Conservation (phyloP, 495 filamentous ascomycete genomes). For the Friedmanniomyces simplex region DNA sequence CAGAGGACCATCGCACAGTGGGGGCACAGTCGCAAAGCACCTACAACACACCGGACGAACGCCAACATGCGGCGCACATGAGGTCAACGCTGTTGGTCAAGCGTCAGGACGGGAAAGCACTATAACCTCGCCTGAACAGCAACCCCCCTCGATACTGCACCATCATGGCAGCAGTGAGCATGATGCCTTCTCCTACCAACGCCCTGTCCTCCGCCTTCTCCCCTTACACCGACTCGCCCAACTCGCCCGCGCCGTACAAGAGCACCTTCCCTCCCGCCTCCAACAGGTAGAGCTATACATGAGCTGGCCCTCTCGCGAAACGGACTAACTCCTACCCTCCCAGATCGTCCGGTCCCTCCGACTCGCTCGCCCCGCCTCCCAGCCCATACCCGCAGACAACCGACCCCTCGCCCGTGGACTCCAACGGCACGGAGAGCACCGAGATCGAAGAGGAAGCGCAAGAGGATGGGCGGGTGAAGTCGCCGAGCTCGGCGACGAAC, state of each 20-base stretch:
- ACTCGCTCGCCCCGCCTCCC: conserved; percentile 26
- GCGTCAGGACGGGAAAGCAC: not conserved
- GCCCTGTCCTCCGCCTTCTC: conserved; percentile 48
- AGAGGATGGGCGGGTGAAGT: conserved; percentile 33
- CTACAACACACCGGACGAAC: not conserved
- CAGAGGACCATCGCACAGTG: not conserved
- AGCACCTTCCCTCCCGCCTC: conserved; percentile 32
- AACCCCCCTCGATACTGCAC: not conserved
- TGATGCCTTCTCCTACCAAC: conserved; percentile 31
- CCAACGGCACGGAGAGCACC: conserved; percentile 59
- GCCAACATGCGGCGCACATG: not conserved
- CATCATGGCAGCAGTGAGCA: not conserved
- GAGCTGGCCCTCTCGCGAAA: conserved; percentile 23
- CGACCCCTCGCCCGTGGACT: conserved; percentile 68
- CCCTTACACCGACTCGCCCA: conserved; percentile 47
- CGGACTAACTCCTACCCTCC: not conserved
- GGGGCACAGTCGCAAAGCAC: not conserved
- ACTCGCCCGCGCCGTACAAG: conserved; percentile 45
- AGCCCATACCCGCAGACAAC: conserved; percentile 37
- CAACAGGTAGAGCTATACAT: conserved; percentile 37
- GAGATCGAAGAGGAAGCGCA: conserved; percentile 63
- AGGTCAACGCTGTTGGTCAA: not conserved
- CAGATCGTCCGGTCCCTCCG: conserved; percentile 25
- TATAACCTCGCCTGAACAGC: too few relatives aligned
- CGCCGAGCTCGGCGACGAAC: conserved; percentile 20